Evolutionary conservation across 176 grass and related monocot species (phyloP), one percentile per base, ranked within the genome.

Genomic region (Echinochloa phyllopogon): DNA sequence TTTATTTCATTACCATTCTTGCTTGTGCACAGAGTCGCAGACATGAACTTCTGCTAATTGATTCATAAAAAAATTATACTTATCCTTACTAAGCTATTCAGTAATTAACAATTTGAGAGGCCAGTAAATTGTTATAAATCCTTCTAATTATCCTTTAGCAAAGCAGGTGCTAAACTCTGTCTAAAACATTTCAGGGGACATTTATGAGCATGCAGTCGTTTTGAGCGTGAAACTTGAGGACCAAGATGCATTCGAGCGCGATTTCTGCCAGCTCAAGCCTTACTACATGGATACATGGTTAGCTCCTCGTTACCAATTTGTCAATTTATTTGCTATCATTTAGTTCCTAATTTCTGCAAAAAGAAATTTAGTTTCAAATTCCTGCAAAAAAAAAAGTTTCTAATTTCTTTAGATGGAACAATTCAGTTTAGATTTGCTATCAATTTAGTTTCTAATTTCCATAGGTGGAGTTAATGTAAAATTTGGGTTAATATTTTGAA

Each of bases 171-270:
- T 90, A 61, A 90, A 4, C 16, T 87, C 0, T 4, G 38, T 48
- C 0, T 51, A 25, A 63, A 70, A 68, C 17, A 52, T 91, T 92
- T 81, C 91, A 99, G 96, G 93, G 72, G 93, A 99, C 62, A 94
- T 99, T 77, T 96, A 91, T 21, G 96, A 99, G 52, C 96, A 96
- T 84, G 93, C 91, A 4, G 89, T 99, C 78, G 65, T 96, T 73
- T 77, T 99, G 81, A 99, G 96, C 81, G 93, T 96, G 81, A 96
- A 99, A 78, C 93, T 89, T 72, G 96, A 99, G 92, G 93, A 99
- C 33, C 93, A 99, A 86, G 91, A 96, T 88, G 87, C 96, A 2
- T 99, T 99, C 79, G 96, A 99, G 70, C 93, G 96, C 8, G 93
- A 99, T 85, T 99, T 99, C 78, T 95, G 92, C 74, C 96, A 96